A percentile compares a stretch with the other conserved stretches of the same genome.
These are phyloP conservation scores for Colletotrichum sp. DNA, from an alignment of 2,329 filamentous ascomycete species.

Conservation along the genomic window DNA sequence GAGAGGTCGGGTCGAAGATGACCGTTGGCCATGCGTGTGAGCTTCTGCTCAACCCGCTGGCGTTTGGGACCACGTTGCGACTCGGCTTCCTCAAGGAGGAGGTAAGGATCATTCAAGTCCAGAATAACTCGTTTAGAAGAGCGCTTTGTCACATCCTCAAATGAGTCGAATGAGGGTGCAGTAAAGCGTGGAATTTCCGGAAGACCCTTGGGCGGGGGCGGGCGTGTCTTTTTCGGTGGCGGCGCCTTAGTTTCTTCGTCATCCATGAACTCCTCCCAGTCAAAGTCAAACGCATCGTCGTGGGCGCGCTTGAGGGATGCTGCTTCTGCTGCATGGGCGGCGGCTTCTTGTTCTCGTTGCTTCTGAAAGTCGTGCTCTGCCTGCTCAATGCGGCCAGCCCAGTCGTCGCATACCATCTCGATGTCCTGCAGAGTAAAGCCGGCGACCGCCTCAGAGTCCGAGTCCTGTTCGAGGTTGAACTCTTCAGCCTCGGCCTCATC, in stretches of 20 bases:
- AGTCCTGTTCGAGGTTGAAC: constrained; percentile 55
- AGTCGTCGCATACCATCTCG: constrained; percentile 85
- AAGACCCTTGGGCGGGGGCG: constrained; percentile 62
- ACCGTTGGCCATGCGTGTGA: constrained; percentile 71
- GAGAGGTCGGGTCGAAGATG: constrained; percentile 75
- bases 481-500: constrained; percentile 44
- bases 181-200: constrained; percentile 63
- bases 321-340: constrained; percentile 23
- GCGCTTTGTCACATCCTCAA: constrained; percentile 73
- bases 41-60: constrained; percentile 57
- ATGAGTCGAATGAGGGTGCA: constrained; percentile 80
- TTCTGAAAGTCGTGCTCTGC: constrained; percentile 42
- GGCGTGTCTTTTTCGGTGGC: constrained; percentile 70
- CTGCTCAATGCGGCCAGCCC: constrained; percentile 68
- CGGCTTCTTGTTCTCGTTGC: constrained; percentile 31
- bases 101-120: constrained; percentile 85
- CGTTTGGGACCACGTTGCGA: constrained; percentile 67
- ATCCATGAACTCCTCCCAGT: constrained; percentile 68
- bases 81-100: constrained; percentile 81
- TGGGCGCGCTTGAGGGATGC: constrained; percentile 22
- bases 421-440: constrained; percentile 83
- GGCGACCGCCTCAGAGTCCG: constrained; percentile 69
- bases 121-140: constrained; percentile 81
- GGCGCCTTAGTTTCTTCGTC: constrained; percentile 49
- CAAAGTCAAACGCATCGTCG: constrained; percentile 48